Percentiles rank a stretch among this genome's conserved stretches.
phyloP scores from a whole-genome alignment of 352 stramenopile genomes.

The Thraustochytrium striatum region DNA sequence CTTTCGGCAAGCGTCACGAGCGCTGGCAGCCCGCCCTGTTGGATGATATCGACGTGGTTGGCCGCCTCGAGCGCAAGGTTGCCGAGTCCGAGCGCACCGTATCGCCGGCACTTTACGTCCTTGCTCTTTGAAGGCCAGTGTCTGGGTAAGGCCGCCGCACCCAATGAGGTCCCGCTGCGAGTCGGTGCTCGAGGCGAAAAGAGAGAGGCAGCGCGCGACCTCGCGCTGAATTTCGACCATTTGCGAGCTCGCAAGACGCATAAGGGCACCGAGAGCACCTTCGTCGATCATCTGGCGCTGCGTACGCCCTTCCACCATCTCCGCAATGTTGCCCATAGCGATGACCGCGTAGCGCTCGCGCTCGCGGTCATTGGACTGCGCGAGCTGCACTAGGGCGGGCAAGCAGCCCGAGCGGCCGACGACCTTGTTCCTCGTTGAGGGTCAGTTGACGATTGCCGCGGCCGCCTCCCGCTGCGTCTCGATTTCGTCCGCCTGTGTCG shows the following conservation, averaged over 20 bases:
- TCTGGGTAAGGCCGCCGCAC: slow-evolving; percentile 75
- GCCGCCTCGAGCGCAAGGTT: slow-evolving; percentile 79
- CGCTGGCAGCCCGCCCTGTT: slow-evolving; percentile 77
- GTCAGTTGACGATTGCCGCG: slow-evolving; percentile 90
- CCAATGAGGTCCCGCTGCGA: slow-evolving; percentile 79
- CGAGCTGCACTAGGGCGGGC: slow-evolving; percentile 78
- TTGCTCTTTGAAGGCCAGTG: slow-evolving; percentile 76
- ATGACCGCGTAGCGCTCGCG: slow-evolving; percentile 84
- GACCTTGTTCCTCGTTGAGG: slow-evolving; percentile 91
- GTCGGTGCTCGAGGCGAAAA: slow-evolving; percentile 84
- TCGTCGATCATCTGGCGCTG: slow-evolving; percentile 91
- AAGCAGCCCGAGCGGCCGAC: slow-evolving; percentile 88
- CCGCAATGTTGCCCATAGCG: slow-evolving; percentile 88
- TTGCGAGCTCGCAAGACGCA: slow-evolving; percentile 66
- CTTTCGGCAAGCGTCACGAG: slow-evolving; percentile 78
- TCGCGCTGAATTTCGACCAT: slow-evolving; percentile 83
- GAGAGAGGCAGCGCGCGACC: slow-evolving; percentile 80
- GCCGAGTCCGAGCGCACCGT: slow-evolving; percentile 80
- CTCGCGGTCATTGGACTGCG: slow-evolving; percentile 74
- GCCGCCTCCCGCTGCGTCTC: slow-evolving; percentile 90
- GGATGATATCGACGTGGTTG: slow-evolving; percentile 85
- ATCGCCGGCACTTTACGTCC: slow-evolving; percentile 76
- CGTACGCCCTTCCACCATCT: slow-evolving; percentile 89
- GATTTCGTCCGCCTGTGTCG: slow-evolving; percentile 77
- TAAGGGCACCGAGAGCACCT: slow-evolving; percentile 74